These are phyloP conservation scores for Vaucheria bursata DNA, from an alignment of 352 stramenopile genomes.

Conservation along the genomic window DNA sequence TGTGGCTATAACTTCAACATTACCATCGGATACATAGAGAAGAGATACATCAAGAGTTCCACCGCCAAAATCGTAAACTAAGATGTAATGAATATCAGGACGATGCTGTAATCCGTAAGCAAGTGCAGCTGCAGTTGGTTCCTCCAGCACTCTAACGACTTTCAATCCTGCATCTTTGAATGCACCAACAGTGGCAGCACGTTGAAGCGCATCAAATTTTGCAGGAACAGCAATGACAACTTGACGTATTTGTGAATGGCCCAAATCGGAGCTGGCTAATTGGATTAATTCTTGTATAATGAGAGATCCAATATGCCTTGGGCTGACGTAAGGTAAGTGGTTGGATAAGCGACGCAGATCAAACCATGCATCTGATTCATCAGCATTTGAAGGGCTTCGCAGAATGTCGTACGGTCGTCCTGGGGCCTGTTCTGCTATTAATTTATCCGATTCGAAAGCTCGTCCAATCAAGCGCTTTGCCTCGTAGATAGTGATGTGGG, in stretches of 20 bases:
- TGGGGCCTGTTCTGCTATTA: constrained; percentile 26
- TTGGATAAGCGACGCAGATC: constrained; percentile 4
- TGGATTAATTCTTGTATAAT: constrained; percentile 59
- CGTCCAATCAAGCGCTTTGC: constrained; percentile 67
- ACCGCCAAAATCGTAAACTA: constrained; percentile 76
- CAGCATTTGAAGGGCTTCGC: background rate
- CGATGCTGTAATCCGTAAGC: constrained; percentile 70
- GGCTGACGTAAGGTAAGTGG: constrained; percentile 29
- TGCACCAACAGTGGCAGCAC: constrained; percentile 55
- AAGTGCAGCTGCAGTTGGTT: constrained; percentile 67
- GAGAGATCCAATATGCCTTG: constrained; percentile 54
- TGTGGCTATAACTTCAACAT: constrained; percentile 48
- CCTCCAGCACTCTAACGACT: constrained; percentile 47
- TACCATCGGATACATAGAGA: constrained; percentile 49
- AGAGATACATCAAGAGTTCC: constrained; percentile 68
- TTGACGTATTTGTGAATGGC: constrained; percentile 53
- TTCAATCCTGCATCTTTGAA: constrained; percentile 59
- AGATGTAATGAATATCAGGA: constrained; percentile 64
- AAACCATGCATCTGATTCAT: constrained; percentile 42
- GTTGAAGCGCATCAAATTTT: constrained; percentile 64
- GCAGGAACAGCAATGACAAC: constrained; percentile 71
- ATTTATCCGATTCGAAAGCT: constrained; percentile 44
- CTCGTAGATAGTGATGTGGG: constrained; percentile 64
- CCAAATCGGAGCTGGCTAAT: constrained; percentile 56
- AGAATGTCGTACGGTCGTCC: constrained; percentile 42